Conservation (phyloP, 129 eudicot species). For the Pseudognaphalium luteoalbum region DNA sequence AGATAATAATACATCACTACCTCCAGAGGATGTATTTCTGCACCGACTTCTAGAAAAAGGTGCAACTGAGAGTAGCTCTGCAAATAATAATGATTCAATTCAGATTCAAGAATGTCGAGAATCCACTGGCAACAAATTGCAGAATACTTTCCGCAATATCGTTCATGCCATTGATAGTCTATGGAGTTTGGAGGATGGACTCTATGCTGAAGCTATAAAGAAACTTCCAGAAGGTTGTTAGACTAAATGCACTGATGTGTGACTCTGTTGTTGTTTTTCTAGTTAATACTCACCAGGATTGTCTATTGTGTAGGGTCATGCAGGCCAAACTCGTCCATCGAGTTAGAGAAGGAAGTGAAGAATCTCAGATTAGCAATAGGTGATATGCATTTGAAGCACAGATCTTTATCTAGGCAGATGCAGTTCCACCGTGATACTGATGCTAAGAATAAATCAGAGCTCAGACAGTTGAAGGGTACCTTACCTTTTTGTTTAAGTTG, state of each 20-base stretch:
- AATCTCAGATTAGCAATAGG: constrained; percentile 49
- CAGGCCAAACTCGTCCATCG: constrained; percentile 45
- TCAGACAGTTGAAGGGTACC: constrained; percentile 67
- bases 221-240: constrained; percentile 57
- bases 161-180: constrained; percentile 52
- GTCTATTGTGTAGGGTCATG: constrained; percentile 49
- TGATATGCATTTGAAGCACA: constrained; percentile 82
- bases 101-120: constrained; percentile 46
- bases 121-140: constrained; percentile 43
- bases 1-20: constrained; percentile 45
- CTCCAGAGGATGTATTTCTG: constrained; percentile 60
- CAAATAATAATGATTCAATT: constrained; percentile 35
- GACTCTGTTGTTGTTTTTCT: constrained; percentile 1
- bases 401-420: constrained; percentile 59
- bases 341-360: constrained; percentile 58
- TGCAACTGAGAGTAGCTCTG: constrained; percentile 78
- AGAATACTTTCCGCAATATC: constrained; percentile 52
- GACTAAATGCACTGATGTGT: constrained; percentile 24
- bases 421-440: constrained; percentile 65
- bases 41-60: constrained; percentile 75
- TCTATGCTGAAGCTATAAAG: constrained; percentile 47
- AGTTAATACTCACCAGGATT: constrained; percentile 14
- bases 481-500: constrained; percentile 2
- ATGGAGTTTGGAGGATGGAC: constrained; percentile 55
- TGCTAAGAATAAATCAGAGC: constrained; percentile 77